Conservation (phyloP, 805 yeast species). For the Wickerhamiella nectarea region DNA sequence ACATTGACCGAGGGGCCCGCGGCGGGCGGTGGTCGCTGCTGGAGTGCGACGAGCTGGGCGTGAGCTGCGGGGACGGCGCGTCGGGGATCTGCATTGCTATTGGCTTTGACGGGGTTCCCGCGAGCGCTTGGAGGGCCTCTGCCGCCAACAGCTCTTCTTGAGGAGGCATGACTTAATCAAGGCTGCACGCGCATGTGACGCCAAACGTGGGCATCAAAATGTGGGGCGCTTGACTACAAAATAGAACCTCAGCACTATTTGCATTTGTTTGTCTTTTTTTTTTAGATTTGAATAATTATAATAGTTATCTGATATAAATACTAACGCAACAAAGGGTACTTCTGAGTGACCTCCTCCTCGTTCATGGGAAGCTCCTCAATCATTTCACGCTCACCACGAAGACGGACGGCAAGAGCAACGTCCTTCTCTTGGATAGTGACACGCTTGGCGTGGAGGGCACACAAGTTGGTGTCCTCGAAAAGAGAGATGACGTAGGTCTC, state of each 20-base stretch:
- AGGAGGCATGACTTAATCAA: conserved; percentile 6
- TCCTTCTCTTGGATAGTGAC: conserved; percentile 87
- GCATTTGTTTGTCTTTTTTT: too few species aligned
- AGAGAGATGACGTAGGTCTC: conserved; percentile 79
- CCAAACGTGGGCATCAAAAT: neutral
- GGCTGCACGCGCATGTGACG: neutral
- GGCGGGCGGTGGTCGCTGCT: neutral
- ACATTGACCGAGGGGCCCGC: conserved; percentile 4
- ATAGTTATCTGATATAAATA: conserved; percentile 4
- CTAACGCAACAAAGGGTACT: too few species aligned
- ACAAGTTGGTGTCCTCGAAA: conserved; percentile 80
- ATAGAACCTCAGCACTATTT: too few species aligned
- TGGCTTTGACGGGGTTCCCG: neutral
- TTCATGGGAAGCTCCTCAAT: conserved; percentile 1
- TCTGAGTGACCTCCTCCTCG: neutral
- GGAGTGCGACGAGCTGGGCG: conserved; percentile 1
- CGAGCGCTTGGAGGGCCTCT: conserved; percentile 18
- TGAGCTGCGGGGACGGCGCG: neutral
- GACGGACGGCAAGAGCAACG: conserved; percentile 81
- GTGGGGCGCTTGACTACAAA: too few species aligned
- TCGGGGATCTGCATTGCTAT: neutral
- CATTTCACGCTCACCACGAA: conserved; percentile 63
- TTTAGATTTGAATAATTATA: too few species aligned
- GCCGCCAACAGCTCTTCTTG: conserved; percentile 20
- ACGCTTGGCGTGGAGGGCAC: conserved; percentile 90